Conservation (phyloP, 1,284 basidiomycete species). For the Pyrrhoderma lamaoense region DNA sequence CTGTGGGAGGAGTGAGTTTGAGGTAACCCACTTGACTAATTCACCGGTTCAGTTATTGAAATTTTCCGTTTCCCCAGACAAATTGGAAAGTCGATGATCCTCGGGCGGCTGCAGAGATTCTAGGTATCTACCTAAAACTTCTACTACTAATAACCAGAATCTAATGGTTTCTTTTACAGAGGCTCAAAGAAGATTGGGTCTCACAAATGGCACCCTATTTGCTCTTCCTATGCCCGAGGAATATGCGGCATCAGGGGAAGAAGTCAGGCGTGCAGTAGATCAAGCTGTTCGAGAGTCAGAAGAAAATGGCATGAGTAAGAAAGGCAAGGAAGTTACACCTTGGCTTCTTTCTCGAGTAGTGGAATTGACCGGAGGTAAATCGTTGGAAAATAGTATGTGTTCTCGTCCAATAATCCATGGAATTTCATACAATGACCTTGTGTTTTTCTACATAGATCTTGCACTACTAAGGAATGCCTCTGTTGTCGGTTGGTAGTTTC, state of each 20-base stretch:
- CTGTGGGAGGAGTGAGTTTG: slow-evolving; percentile 73
- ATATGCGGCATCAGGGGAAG: slow-evolving; percentile 58
- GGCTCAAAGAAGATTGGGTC: slow-evolving; percentile 52
- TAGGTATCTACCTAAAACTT: slow-evolving; percentile 43
- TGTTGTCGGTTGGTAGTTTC: slow-evolving; percentile 52
- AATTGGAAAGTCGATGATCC: slow-evolving; percentile 66
- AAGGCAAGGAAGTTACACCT: slow-evolving; percentile 91
- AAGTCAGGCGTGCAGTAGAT: slow-evolving; percentile 78
- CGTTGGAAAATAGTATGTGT: slow-evolving; percentile 61
- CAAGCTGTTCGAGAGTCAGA: slow-evolving; percentile 82
- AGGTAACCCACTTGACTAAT: slow-evolving; percentile 39
- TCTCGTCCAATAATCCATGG: not conserved
- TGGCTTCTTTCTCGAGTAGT: slow-evolving; percentile 87
- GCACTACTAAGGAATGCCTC: slow-evolving; percentile 93
- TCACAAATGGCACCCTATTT: slow-evolving; percentile 73
- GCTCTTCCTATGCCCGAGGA: slow-evolving; percentile 86
- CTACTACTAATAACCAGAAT: not conserved
- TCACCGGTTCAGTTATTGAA: not conserved
- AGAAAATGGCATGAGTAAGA: slow-evolving; percentile 70
- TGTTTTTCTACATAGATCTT: slow-evolving; percentile 56
- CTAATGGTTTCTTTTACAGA: slow-evolving; percentile 31
- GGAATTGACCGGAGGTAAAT: slow-evolving; percentile 73
- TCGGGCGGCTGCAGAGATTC: slow-evolving; percentile 55
- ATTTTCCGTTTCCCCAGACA: slow-evolving; percentile 35
- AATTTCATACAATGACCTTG: not conserved